Evolutionary conservation across 352 stramenopile genomes (phyloP), one percentile per base, ranked within the genome.

Genomic region (Phytopythium mirpurense): DNA sequence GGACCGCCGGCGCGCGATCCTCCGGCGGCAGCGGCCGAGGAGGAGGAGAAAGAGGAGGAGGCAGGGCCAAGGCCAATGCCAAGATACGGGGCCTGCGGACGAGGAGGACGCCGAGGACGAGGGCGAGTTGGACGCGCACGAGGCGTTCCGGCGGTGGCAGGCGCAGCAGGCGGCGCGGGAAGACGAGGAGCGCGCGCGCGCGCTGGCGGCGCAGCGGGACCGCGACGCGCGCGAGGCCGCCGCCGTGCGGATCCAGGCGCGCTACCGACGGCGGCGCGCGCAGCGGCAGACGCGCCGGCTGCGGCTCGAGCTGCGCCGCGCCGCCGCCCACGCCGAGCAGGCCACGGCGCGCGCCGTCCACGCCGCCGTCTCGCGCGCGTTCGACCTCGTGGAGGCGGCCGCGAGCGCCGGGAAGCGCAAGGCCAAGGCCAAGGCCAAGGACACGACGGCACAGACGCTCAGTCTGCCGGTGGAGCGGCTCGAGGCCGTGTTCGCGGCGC

Each of bases 141-240:
- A 86, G 37, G 46, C 66, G 10, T 93, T 91, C 57, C 72, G 78
- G 14, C 72, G 70, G 18, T 90, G 83, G 77, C 83, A 93, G 61
- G 62, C 69, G 3, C 51, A 63, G 38, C 71, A 87, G 46, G 83
- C 74, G 0, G 65, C 79, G 51, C 49, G 68, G 10, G 77, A 91
- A 6, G 78, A 93, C 52, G 40, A 49, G 2, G 43, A 40, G 18
- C 67, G 74, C 0, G 35, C 63, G 5, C 47, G 63, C 14, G 53
- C 56, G 15, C 68, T 80, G 0, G 32, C 27, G 1, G 49, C 10
- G 8, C 46, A 65, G 27, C 35, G 53, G 44, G 48, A 54, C 5
- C 11, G 0, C 3, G 48, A 52, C 19, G 52, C 68, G 29, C 60
- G 70, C 1, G 27, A 73, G 0, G 21, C 63, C 14, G 75, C 82